phyloP scores from a whole-genome alignment of 1,139 yeast genomes.

The Suhomyces chickasaworum region DNA sequence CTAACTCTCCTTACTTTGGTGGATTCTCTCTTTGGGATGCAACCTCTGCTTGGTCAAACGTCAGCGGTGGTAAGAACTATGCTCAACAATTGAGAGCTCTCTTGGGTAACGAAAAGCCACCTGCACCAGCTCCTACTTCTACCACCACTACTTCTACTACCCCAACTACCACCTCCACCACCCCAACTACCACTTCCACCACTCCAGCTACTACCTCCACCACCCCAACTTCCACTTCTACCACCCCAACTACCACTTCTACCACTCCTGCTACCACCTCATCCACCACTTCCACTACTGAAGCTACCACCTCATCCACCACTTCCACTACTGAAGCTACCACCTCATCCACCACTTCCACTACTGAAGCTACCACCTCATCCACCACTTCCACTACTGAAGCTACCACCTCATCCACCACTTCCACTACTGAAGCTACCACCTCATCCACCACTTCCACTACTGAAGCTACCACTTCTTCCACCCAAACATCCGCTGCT shows the following conservation, averaged over 20 bases:
- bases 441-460: not conserved
- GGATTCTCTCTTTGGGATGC: constrained; percentile 95
- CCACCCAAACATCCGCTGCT: no score
- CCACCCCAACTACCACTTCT: constrained; percentile 7
- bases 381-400: no score
- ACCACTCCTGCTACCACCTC: constrained; percentile 8
- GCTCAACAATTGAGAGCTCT: constrained; percentile 20
- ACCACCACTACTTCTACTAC: constrained; percentile 7
- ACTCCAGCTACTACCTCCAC: constrained; percentile 6
- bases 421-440: constrained; percentile 1
- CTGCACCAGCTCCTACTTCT: constrained; percentile 8
- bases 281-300: constrained; percentile 6
- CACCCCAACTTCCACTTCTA: constrained; percentile 2
- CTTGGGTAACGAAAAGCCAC: constrained; percentile 9
- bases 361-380: not conserved
- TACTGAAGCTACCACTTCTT: no score
- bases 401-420: no score
- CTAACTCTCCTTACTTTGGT: constrained; percentile 57
- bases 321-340: constrained; percentile 5
- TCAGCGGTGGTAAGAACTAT: constrained; percentile 16
- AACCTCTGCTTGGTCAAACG: constrained; percentile 35
- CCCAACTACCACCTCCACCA: constrained; percentile 6
- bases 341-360: constrained; percentile 4
- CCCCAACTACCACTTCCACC: constrained; percentile 7
- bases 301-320: constrained; percentile 7